Conservation (phyloP, 202 grass and related monocot species). For the Zizania palustris region DNA sequence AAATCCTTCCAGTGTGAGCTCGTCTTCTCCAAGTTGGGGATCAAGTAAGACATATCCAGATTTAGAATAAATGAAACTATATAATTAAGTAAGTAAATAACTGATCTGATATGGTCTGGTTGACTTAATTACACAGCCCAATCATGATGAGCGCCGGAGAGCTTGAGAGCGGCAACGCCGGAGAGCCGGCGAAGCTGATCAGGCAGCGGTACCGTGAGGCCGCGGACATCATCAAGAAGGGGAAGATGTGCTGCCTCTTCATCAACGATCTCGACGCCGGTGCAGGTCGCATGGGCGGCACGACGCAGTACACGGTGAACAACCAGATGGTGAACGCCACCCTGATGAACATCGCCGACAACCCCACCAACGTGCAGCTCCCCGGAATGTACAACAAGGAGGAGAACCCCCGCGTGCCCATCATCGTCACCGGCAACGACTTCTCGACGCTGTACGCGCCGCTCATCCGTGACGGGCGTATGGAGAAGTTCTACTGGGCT, state of each 20-base stretch:
- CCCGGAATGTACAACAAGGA: slow-evolving; percentile 96
- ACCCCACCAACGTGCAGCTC: slow-evolving; percentile 96
- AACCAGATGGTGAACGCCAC: slow-evolving; percentile 99
- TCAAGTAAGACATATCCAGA: slow-evolving; percentile 56
- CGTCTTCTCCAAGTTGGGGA: slow-evolving; percentile 96
- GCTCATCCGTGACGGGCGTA: slow-evolving; percentile 90
- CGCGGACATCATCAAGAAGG: slow-evolving; percentile 81
- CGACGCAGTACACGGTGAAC: slow-evolving; percentile 97
- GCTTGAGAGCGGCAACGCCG: slow-evolving; percentile 95
- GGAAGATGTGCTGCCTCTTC: slow-evolving; percentile 96
- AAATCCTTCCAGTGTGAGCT: slow-evolving; percentile 98
- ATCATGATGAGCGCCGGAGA: slow-evolving; percentile 99
- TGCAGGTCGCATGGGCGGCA: slow-evolving; percentile 82
- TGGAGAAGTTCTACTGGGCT: slow-evolving; percentile 99
- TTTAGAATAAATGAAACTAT: too few species aligned
- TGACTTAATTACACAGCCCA: slow-evolving; percentile 39
- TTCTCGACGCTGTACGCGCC: slow-evolving; percentile 95
- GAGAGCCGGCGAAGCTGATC: slow-evolving; percentile 92
- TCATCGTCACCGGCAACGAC: slow-evolving; percentile 91
- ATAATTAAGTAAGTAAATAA: too few species aligned
- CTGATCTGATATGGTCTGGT: too few species aligned
- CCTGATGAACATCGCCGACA: slow-evolving; percentile 98
- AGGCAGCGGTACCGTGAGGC: slow-evolving; percentile 95
- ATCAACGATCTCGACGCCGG: slow-evolving; percentile 98
- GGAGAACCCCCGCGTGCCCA: slow-evolving; percentile 89